A percentile compares a stretch with the other conserved stretches of the same genome.
phyloP scores from a whole-genome alignment of 805 yeast genomes.

The Ogataea parapolymorpha region DNA sequence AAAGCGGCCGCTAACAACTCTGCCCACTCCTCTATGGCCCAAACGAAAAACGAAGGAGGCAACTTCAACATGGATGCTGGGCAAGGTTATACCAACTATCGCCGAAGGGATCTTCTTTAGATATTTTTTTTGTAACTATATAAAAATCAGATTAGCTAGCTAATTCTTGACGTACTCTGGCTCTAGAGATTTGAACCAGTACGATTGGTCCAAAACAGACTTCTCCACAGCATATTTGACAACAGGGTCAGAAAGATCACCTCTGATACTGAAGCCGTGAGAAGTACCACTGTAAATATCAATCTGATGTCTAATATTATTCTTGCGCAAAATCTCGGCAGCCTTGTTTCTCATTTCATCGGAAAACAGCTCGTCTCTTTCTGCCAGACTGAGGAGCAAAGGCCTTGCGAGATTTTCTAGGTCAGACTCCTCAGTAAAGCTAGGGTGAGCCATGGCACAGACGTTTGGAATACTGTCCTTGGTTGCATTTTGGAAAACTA shows the following conservation, averaged over 20 bases:
- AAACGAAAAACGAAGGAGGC: conserved; percentile 6
- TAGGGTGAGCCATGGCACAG: conserved; percentile 84
- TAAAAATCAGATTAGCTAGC: background rate
- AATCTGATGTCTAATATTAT: conserved; percentile 53
- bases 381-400: conserved; percentile 70
- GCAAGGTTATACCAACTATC: conserved; percentile 11
- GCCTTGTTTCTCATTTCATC: conserved; percentile 60
- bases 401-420: conserved; percentile 59
- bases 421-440: conserved; percentile 61
- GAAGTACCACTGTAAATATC: conserved; percentile 58
- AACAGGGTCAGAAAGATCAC: conserved; percentile 54
- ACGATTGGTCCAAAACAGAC: conserved; percentile 47
- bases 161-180: conserved; percentile 8
- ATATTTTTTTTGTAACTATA: background rate
- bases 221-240: conserved; percentile 67
- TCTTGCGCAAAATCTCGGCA: conserved; percentile 47
- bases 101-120: conserved; percentile 18
- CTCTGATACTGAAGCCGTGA: conserved; percentile 83
- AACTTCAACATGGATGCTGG: background rate
- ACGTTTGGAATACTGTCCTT: conserved; percentile 40
- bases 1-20: conserved; percentile 12
- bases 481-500: conserved; percentile 49
- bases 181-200: conserved; percentile 29
- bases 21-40: conserved; percentile 8
- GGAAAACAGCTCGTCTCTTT: conserved; percentile 61